These are phyloP conservation scores for Clohesyomyces aquaticus DNA, from an alignment of 495 filamentous ascomycete genomes.

Conservation along the genomic window DNA sequence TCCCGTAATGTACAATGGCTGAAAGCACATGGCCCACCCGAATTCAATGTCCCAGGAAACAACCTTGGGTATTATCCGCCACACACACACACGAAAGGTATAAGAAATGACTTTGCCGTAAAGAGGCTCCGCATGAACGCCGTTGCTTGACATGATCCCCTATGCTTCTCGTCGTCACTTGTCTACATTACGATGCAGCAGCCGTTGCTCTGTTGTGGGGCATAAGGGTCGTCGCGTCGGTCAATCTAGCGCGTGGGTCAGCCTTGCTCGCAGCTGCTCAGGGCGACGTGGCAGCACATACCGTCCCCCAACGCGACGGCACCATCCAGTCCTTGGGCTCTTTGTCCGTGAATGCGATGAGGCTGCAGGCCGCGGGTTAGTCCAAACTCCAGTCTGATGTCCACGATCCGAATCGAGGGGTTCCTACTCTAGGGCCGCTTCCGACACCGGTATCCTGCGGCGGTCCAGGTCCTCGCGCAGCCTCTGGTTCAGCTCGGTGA, in stretches of 20 bases:
- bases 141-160: conserved; percentile 37
- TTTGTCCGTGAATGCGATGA: conserved; percentile 93
- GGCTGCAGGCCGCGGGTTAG: conserved; percentile 55
- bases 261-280: conserved; percentile 12
- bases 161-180: conserved; percentile 45
- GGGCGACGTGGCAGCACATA: conserved; percentile 52
- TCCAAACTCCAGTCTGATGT: background rate
- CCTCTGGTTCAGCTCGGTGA: conserved; percentile 94
- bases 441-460: conserved; percentile 91
- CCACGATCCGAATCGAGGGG: conserved; percentile 33
- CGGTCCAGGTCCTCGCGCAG: conserved; percentile 93
- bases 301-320: conserved; percentile 90
- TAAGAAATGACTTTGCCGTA: conserved; percentile 40
- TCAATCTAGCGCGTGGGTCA: conserved; percentile 61
- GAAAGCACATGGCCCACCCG: conserved; percentile 33
- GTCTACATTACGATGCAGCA: conserved; percentile 90
- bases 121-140: conserved; percentile 39
- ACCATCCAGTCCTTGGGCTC: conserved; percentile 98
- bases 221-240: conserved; percentile 94
- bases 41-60: conserved; percentile 25
- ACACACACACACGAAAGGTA: conserved; percentile 27
- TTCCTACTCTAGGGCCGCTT: conserved; percentile 86
- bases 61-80: conserved; percentile 40
- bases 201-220: conserved; percentile 83
- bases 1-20: conserved; percentile 41